phyloP scores from a whole-genome alignment of 2,329 filamentous ascomycete genomes.

The Paramyrothecium sp. region DNA sequence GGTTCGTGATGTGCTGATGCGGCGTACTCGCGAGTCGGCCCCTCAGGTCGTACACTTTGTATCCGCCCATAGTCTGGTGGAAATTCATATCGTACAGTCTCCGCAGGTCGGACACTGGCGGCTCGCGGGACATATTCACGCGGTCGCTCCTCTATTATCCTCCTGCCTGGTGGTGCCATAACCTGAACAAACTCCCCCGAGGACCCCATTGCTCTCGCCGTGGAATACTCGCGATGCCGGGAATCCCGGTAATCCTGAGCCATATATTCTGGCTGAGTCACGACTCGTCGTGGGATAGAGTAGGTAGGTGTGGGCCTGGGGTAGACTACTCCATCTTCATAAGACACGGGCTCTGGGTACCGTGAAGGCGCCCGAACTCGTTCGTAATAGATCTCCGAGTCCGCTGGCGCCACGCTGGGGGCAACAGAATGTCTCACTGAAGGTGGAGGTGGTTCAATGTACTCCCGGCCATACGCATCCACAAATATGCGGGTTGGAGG shows the following conservation, averaged over 20 bases:
- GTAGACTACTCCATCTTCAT: constrained; percentile 53
- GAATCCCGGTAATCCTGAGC: constrained; percentile 52
- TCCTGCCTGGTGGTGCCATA: constrained; percentile 38
- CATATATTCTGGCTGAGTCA: constrained; percentile 62
- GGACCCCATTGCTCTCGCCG: constrained; percentile 39
- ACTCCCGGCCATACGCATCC: constrained; percentile 82
- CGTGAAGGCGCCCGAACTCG: constrained; percentile 54
- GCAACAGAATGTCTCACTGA: constrained; percentile 52
- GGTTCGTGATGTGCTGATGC: constrained; percentile 23
- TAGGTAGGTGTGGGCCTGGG: constrained; percentile 49
- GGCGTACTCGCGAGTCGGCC: constrained; percentile 23
- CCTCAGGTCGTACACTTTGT: constrained; percentile 40
- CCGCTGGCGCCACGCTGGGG: constrained; percentile 41
- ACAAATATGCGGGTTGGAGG: constrained; percentile 69
- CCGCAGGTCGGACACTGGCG: constrained; percentile 57
- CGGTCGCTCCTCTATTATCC: constrained; percentile 43
- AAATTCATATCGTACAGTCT: constrained; percentile 39
- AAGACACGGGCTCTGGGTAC: constrained; percentile 43
- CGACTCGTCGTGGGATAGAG: constrained; percentile 50
- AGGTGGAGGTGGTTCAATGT: constrained; percentile 54
- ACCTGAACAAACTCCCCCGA: constrained; percentile 47
- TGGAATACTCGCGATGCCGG: constrained; percentile 57
- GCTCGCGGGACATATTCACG: constrained; percentile 55
- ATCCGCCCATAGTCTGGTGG: constrained; percentile 41
- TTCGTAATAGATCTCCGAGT: constrained; percentile 65